Evolutionary conservation across 306 rosid genomes (phyloP).

Genomic region (Fragaria iinumae): DNA sequence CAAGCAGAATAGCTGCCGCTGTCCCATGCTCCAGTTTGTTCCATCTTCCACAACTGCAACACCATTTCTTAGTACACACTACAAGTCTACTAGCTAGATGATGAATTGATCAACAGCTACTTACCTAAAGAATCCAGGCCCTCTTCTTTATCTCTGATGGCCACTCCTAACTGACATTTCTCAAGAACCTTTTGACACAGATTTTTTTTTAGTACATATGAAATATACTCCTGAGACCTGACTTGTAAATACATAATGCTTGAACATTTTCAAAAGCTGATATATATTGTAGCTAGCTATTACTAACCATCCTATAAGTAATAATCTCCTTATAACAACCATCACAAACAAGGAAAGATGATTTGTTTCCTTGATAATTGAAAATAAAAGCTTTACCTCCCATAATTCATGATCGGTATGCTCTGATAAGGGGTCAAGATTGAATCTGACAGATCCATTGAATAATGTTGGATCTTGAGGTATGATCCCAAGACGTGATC

Average conservation of each 20-base stretch:
- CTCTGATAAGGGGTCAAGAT: constrained; percentile 33
- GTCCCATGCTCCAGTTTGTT: constrained; percentile 44
- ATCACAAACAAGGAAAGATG: not conserved
- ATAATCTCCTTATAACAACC: not conserved
- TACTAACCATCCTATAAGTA: not conserved
- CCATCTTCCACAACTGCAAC: constrained; percentile 32
- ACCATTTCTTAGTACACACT: not conserved
- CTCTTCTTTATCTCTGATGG: constrained; percentile 20
- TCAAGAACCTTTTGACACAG: constrained; percentile 25
- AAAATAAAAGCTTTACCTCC: constrained; percentile 21
- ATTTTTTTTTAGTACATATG: not conserved
- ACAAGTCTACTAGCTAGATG: not conserved
- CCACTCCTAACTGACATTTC: constrained; percentile 31
- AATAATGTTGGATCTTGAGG: constrained; percentile 38
- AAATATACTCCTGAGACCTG: not conserved
- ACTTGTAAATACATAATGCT: not conserved
- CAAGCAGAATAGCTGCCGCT: constrained; percentile 35
- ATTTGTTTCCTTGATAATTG: not conserved
- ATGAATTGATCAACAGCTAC: not conserved
- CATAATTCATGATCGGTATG: constrained; percentile 34
- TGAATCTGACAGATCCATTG: constrained; percentile 35
- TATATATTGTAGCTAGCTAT: not conserved
- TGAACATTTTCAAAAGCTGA: not conserved
- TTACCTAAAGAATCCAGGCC: constrained; percentile 36
- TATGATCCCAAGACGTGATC: constrained; percentile 32